Evolutionary conservation across 2,329 filamentous ascomycete genomes (phyloP).

Genomic region (Paraconiothyrium sp.): DNA sequence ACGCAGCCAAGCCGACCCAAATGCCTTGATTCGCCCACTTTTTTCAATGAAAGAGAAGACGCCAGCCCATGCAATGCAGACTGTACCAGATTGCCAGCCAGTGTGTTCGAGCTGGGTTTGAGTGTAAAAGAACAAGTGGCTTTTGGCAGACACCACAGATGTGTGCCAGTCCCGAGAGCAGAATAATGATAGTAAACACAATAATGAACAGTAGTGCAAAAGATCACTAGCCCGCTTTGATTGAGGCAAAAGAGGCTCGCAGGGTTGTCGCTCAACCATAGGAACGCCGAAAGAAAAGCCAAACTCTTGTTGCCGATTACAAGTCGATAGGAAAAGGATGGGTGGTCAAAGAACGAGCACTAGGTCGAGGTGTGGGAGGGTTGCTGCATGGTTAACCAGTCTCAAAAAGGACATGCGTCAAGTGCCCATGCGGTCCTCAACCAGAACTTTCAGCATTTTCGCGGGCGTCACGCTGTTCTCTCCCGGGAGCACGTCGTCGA

Average conservation of each 20-base stretch:
- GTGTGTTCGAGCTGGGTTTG: background rate
- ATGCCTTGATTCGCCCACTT: background rate
- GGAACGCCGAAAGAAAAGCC: background rate
- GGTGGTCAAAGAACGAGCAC: background rate
- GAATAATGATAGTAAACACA: constrained; percentile 9
- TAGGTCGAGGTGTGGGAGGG: background rate
- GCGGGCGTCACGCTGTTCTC: constrained; percentile 39
- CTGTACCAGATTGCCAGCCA: background rate
- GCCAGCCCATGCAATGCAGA: constrained; percentile 14
- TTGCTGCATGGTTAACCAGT: constrained; percentile 1
- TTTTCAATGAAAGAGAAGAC: background rate
- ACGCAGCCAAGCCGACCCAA: background rate
- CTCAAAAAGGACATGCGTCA: background rate
- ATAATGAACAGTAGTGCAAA: background rate
- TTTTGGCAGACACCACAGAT: background rate
- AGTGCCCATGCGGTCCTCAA: constrained; percentile 1
- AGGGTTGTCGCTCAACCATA: background rate
- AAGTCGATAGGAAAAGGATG: background rate
- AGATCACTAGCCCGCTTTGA: background rate
- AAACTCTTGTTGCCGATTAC: background rate
- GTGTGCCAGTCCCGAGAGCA: background rate
- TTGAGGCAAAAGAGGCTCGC: background rate
- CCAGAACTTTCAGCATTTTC: constrained; percentile 29
- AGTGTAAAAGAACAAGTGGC: background rate
- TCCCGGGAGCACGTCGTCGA: constrained; percentile 62